These are phyloP conservation scores for Coemansia sp. DNA, from an alignment of 192 early-diverging fungal species.

Conservation along the genomic window DNA sequence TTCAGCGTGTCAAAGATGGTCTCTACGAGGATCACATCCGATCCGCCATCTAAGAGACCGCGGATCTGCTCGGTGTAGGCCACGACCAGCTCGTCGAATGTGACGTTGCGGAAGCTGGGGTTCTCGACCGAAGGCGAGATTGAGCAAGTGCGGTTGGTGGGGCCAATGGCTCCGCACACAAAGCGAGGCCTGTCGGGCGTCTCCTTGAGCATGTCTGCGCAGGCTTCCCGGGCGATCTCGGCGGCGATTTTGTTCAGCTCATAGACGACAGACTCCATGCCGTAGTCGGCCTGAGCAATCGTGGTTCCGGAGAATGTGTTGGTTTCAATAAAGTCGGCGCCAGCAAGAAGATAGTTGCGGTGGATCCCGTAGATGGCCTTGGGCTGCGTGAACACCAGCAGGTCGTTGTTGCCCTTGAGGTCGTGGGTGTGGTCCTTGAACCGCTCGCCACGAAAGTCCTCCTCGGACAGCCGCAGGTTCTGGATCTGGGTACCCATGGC, in stretches of 20 bases:
- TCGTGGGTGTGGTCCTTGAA: constrained; percentile 84
- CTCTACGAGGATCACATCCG: constrained; percentile 90
- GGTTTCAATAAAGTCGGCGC: constrained; percentile 91
- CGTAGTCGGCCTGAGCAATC: constrained; percentile 93
- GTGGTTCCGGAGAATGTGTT: constrained; percentile 94
- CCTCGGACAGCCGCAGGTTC: constrained; percentile 73
- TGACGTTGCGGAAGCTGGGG: constrained; percentile 89
- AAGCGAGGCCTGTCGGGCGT: constrained; percentile 84
- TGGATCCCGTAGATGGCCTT: constrained; percentile 89
- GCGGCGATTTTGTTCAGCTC: constrained; percentile 90
- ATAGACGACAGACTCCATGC: constrained; percentile 80
- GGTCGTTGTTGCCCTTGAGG: constrained; percentile 94
- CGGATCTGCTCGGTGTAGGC: constrained; percentile 90
- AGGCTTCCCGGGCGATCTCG: constrained; percentile 80
- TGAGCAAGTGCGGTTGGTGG: constrained; percentile 93
- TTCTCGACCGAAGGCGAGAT: constrained; percentile 98
- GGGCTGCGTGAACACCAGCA: constrained; percentile 88
- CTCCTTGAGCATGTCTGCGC: constrained; percentile 70
- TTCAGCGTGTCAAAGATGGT: constrained; percentile 99
- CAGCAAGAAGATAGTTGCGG: constrained; percentile 84
- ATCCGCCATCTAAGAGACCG: constrained; percentile 91
- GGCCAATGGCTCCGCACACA: constrained; percentile 84
- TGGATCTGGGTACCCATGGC: constrained; percentile 97
- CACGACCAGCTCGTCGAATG: constrained; percentile 88
- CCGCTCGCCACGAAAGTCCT: constrained; percentile 80